Percentiles rank a stretch among this genome's conserved stretches.
phyloP scores from a whole-genome alignment of 2,329 filamentous ascomycete species.

The Hysterium pulicare region DNA sequence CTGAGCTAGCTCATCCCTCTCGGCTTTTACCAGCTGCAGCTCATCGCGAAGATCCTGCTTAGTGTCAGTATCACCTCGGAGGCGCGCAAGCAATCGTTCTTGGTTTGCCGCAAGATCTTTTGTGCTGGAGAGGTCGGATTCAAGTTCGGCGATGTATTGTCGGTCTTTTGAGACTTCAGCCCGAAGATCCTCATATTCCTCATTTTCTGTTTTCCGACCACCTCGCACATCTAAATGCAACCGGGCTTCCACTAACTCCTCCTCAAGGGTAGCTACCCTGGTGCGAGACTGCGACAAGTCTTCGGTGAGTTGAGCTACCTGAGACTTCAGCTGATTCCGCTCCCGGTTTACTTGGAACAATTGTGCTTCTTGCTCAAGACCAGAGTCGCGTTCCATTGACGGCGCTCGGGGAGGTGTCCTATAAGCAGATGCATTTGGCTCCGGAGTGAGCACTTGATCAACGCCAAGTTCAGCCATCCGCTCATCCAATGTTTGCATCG shows the following conservation, averaged over 20 bases:
- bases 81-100: constrained; percentile 44
- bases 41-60: constrained; percentile 51
- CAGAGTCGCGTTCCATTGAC: constrained; percentile 38
- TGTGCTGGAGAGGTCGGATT: constrained; percentile 45
- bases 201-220: constrained; percentile 36
- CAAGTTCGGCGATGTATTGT: constrained; percentile 50
- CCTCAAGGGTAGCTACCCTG: constrained; percentile 45
- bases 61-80: constrained; percentile 40
- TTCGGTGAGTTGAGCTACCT: constrained; percentile 37
- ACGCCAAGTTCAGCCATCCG: constrained; percentile 35
- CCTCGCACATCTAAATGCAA: constrained; percentile 43
- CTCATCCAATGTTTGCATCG: constrained; percentile 36
- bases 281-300: constrained; percentile 42
- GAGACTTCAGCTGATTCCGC: constrained; percentile 42
- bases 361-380: constrained; percentile 50
- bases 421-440: constrained; percentile 29
- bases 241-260: constrained; percentile 46
- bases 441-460: constrained; percentile 32
- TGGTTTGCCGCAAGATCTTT: constrained; percentile 44
- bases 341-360: constrained; percentile 48
- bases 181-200: constrained; percentile 44
- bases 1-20: constrained; percentile 49
- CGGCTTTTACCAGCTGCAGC: constrained; percentile 46
- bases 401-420: constrained; percentile 30
- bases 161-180: constrained; percentile 44